Evolutionary conservation across 164 flowering plant species (phyloP).

Genomic region (Santalum album): DNA sequence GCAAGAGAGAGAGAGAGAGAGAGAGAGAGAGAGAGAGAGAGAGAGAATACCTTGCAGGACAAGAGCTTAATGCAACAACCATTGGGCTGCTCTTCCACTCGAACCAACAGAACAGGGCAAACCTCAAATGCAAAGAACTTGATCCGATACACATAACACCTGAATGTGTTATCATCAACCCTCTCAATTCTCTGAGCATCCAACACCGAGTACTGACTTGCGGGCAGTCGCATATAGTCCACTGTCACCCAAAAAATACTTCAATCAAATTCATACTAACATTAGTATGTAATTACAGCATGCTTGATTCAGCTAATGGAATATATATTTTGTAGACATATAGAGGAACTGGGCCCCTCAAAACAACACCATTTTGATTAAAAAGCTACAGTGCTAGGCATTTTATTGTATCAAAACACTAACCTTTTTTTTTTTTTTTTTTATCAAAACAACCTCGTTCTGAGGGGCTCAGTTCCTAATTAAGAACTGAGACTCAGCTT

Average conservation of each 20-base stretch:
- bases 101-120: conserved; percentile 82
- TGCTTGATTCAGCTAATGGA: too few relatives aligned
- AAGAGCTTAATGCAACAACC: conserved; percentile 82
- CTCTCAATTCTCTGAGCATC: conserved; percentile 94
- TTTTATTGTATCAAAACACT: too few relatives aligned
- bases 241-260: conserved; percentile 19
- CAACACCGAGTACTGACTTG: conserved; percentile 90
- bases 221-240: conserved; percentile 92
- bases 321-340: too few relatives aligned
- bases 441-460: too few relatives aligned
- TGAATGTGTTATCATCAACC: conserved; percentile 72
- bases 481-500: too few relatives aligned
- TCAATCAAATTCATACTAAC: too few relatives aligned
- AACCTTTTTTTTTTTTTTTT: too few relatives aligned
- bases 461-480: too few relatives aligned
- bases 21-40: neutral
- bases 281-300: too few relatives aligned
- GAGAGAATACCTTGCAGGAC: conserved; percentile 66
- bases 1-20: neutral
- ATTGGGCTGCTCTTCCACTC: conserved; percentile 64
- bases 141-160: conserved; percentile 69
- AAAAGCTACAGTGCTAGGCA: too few relatives aligned
- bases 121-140: conserved; percentile 83
- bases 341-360: too few relatives aligned
- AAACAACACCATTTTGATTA: too few relatives aligned